Evolutionary conservation across 148 eudicot species (phyloP).

Genomic region (Polygonum maritimum): DNA sequence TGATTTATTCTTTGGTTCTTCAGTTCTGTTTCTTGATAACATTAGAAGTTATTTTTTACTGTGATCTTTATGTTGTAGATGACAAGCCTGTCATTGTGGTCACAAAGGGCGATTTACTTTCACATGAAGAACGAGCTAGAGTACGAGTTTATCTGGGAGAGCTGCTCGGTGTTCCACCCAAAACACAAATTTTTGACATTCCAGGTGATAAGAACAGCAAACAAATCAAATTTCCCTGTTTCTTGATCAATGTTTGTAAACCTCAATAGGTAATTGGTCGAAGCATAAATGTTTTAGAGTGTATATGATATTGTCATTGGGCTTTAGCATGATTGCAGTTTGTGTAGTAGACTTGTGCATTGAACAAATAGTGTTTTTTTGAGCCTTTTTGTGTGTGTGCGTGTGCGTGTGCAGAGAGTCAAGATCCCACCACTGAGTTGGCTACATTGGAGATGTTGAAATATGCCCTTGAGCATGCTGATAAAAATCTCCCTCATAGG

Average conservation of each 20-base stretch:
- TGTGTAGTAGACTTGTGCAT: not conserved
- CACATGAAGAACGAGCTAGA: constrained; percentile 50
- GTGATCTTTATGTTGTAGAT: constrained; percentile 34
- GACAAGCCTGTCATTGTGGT: constrained; percentile 80
- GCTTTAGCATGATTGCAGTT: not conserved
- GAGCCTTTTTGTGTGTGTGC: not conserved
- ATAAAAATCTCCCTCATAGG: constrained; percentile 54
- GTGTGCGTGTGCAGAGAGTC: constrained; percentile 32
- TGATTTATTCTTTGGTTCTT: not conserved
- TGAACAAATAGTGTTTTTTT: too few species aligned
- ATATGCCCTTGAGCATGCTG: constrained; percentile 68
- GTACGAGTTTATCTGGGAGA: constrained; percentile 68
- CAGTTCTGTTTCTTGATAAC: not conserved
- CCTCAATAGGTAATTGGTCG: not conserved
- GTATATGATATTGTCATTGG: not conserved
- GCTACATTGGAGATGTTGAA: constrained; percentile 46
- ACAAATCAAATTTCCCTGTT: not conserved
- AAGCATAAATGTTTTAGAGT: not conserved
- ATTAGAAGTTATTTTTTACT: not conserved
- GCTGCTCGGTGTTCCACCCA: constrained; percentile 63
- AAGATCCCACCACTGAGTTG: constrained; percentile 46
- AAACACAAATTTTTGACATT: constrained; percentile 72
- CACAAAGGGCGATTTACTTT: constrained; percentile 85
- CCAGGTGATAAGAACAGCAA: constrained; percentile 42
- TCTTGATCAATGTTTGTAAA: not conserved